phyloP scores from a whole-genome alignment of 2,329 filamentous ascomycete species.

The Colletotrichum theobromicola region DNA sequence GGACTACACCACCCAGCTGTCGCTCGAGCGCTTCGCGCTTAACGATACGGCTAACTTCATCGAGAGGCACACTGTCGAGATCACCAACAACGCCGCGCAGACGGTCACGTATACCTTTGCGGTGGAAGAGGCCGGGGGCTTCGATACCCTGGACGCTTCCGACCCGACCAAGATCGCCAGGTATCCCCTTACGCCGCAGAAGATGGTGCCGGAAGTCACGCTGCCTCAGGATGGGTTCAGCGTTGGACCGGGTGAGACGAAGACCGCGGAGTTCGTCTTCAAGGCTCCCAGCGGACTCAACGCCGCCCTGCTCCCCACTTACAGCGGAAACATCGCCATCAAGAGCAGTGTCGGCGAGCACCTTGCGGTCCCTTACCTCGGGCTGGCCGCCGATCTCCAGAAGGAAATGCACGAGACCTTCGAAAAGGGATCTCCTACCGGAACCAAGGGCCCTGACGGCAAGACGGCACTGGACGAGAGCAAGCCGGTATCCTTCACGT shows the following conservation, averaged over 20 bases:
- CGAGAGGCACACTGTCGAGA: constrained; percentile 24
- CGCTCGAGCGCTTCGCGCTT: constrained; percentile 43
- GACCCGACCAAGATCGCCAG: constrained; percentile 7
- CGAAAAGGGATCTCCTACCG: background rate
- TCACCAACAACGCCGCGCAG: constrained; percentile 40
- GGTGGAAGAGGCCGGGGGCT: background rate
- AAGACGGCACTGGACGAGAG: background rate
- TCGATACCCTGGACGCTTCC: background rate
- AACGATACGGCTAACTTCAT: constrained; percentile 48
- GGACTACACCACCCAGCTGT: constrained; percentile 39
- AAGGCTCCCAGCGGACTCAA: background rate
- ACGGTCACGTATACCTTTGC: constrained; percentile 35
- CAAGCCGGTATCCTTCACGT: constrained; percentile 24
- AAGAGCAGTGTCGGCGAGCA: constrained; percentile 34
- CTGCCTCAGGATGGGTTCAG: background rate
- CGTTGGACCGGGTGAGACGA: background rate
- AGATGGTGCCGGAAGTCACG: background rate
- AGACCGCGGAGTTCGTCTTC: background rate
- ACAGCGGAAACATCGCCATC: constrained; percentile 37
- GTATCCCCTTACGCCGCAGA: background rate
- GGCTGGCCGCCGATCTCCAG: constrained; percentile 14
- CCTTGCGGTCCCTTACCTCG: constrained; percentile 35
- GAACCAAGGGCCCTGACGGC: constrained; percentile 5
- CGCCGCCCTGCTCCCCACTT: constrained; percentile 32
- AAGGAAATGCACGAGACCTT: constrained; percentile 1